These are phyloP conservation scores for Barnettozyma sucrosica DNA, from an alignment of 805 yeast genomes.

Conservation along the genomic window DNA sequence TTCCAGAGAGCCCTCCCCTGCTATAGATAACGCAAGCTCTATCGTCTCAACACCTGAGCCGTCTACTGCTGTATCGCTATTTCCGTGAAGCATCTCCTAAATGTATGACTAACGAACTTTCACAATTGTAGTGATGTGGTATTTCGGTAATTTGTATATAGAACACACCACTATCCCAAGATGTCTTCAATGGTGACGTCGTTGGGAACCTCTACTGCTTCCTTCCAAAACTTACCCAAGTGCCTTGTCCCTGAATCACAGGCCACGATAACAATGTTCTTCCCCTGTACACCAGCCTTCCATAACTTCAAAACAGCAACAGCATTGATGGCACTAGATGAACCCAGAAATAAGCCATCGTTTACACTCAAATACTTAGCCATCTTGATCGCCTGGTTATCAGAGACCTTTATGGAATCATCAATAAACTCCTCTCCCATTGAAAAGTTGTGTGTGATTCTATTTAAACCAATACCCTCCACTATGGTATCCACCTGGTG, in stretches of 20 bases:
- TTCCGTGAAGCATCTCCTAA: background rate
- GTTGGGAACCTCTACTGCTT: constrained; percentile 38
- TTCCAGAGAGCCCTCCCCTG: constrained; percentile 24
- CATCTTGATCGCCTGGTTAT: constrained; percentile 79
- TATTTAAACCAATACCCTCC: constrained; percentile 89
- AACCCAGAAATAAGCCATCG: constrained; percentile 90
- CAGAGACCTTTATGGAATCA: constrained; percentile 74
- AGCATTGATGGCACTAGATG: constrained; percentile 90
- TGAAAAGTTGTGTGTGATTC: constrained; percentile 76
- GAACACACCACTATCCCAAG: constrained; percentile 6
- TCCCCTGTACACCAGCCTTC: constrained; percentile 40
- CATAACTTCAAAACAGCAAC: constrained; percentile 77
- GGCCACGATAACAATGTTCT: constrained; percentile 74
- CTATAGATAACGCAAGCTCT: constrained; percentile 17
- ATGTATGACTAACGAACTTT: background rate
- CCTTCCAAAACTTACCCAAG: constrained; percentile 86
- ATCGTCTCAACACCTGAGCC: constrained; percentile 20
- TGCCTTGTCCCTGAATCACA: constrained; percentile 94
- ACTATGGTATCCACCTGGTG: constrained; percentile 95
- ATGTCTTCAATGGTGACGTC: constrained; percentile 32
- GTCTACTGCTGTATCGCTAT: constrained; percentile 16
- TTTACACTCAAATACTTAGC: constrained; percentile 73
- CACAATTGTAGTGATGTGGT: background rate
- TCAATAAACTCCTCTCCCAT: constrained; percentile 68
- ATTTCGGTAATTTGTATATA: background rate